Evolutionary conservation across 352 stramenopile species (phyloP).

Genomic region (Phytopythium sindhum): DNA sequence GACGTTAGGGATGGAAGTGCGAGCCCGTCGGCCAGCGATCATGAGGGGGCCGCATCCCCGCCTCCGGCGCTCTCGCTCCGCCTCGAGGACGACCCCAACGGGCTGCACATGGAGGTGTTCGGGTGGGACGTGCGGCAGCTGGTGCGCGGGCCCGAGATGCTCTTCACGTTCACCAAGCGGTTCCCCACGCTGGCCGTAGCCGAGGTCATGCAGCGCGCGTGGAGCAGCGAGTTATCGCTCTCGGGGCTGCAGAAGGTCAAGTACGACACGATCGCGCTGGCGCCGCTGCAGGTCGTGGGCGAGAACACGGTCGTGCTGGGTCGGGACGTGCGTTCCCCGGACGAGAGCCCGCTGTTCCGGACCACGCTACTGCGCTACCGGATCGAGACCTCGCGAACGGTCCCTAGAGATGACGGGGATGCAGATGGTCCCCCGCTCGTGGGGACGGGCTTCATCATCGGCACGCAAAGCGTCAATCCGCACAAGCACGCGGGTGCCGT

Average conservation of each 20-base stretch:
- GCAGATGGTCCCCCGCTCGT: constrained; percentile 7
- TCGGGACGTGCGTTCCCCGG: constrained; percentile 38
- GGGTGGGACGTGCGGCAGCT: constrained; percentile 40
- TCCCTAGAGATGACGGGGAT: constrained; percentile 11
- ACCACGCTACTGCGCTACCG: constrained; percentile 44
- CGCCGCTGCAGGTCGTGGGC: constrained; percentile 40
- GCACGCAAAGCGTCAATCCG: constrained; percentile 49
- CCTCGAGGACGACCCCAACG: constrained; percentile 2
- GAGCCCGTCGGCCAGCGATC: not conserved
- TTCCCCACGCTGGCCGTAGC: constrained; percentile 32
- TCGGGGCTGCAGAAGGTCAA: constrained; percentile 39
- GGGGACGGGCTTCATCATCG: constrained; percentile 36
- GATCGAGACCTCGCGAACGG: constrained; percentile 27
- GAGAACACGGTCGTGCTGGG: constrained; percentile 38
- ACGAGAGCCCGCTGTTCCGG: constrained; percentile 39
- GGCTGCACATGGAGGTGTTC: constrained; percentile 28
- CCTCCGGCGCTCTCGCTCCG: not conserved
- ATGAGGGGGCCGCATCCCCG: constrained; percentile 1
- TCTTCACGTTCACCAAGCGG: constrained; percentile 43
- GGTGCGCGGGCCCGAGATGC: constrained; percentile 36
- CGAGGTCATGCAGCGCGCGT: constrained; percentile 43
- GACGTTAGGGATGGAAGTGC: not conserved
- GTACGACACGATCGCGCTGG: constrained; percentile 42
- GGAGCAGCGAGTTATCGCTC: constrained; percentile 36
- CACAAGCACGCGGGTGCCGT: constrained; percentile 26